A percentile compares a stretch with the other conserved stretches of the same genome.
Evolutionary conservation across 495 filamentous ascomycete genomes (phyloP).

Genomic region (Trichoderma parareesei): DNA sequence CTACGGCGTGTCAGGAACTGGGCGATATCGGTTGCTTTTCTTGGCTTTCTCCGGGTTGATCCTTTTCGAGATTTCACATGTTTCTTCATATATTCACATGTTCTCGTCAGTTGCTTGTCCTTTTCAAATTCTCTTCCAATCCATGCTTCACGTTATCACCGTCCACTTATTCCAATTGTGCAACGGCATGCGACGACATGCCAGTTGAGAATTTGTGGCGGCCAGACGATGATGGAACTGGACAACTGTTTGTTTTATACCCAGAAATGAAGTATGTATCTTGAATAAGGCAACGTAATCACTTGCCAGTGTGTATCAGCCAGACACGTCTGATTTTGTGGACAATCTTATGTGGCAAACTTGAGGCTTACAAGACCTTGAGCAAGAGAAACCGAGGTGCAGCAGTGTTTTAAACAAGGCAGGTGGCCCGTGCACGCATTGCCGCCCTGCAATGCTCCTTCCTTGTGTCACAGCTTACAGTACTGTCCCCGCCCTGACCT

Average conservation of each 20-base stretch:
- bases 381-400: not conserved
- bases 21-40: not conserved
- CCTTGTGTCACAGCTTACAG: not conserved
- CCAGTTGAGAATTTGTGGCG: not conserved
- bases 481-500: not conserved
- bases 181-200: not conserved
- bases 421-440: constrained; percentile 7
- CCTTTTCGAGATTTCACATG: not conserved
- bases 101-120: not conserved
- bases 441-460: not conserved
- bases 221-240: not conserved
- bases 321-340: too few species aligned
- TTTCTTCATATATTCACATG: not conserved
- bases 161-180: not conserved
- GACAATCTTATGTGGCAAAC: too few species aligned
- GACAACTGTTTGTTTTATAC: constrained; percentile 3
- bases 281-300: too few species aligned
- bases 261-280: constrained; percentile 1
- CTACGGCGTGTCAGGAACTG: not conserved
- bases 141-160: not conserved
- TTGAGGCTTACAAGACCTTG: not conserved
- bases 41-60: not conserved
- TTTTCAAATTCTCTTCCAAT: not conserved
- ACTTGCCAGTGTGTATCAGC: not conserved
- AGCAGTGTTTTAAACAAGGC: not conserved